Conservation (phyloP, 2,329 filamentous ascomycete genomes). For the Pestalotiopsis sp. region DNA sequence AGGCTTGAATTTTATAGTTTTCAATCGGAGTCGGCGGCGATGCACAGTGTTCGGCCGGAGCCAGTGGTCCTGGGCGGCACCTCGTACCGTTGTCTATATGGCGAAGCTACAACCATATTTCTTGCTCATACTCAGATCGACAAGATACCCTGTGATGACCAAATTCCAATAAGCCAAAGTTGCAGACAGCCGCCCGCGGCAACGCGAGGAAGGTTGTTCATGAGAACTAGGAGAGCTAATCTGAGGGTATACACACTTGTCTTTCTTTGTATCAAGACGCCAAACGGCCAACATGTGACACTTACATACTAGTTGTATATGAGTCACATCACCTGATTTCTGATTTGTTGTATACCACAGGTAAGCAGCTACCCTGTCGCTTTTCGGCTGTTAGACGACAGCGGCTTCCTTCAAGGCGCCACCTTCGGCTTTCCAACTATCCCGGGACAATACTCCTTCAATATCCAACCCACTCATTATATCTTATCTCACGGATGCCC, state of each 20-base stretch:
- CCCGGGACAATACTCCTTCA: not conserved
- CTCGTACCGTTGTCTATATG: constrained; percentile 14
- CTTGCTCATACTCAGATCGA: constrained; percentile 23
- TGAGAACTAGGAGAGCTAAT: constrained; percentile 61
- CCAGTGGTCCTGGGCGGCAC: constrained; percentile 19
- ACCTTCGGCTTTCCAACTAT: not conserved
- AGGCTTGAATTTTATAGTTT: constrained; percentile 46
- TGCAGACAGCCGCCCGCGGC: constrained; percentile 46
- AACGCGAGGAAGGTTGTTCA: constrained; percentile 42
- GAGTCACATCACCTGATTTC: not conserved
- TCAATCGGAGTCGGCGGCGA: constrained; percentile 53
- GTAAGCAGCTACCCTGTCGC: not conserved
- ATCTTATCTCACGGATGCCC: constrained; percentile 12
- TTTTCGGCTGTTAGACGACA: not conserved
- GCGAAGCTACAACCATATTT: constrained; percentile 13
- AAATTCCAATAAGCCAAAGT: constrained; percentile 61
- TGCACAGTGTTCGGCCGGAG: constrained; percentile 21
- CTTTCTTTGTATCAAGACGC: not conserved
- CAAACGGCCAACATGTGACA: not conserved
- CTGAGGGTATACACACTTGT: constrained; percentile 44
- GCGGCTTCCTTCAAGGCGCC: not conserved
- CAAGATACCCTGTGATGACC: constrained; percentile 52
- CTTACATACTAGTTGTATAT: not conserved
- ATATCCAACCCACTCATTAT: not conserved
- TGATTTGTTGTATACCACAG: not conserved